Percentiles rank a stretch among this genome's conserved stretches.
phyloP scores from a whole-genome alignment of 345 rosid genomes.

The Pistacia atlantica region DNA sequence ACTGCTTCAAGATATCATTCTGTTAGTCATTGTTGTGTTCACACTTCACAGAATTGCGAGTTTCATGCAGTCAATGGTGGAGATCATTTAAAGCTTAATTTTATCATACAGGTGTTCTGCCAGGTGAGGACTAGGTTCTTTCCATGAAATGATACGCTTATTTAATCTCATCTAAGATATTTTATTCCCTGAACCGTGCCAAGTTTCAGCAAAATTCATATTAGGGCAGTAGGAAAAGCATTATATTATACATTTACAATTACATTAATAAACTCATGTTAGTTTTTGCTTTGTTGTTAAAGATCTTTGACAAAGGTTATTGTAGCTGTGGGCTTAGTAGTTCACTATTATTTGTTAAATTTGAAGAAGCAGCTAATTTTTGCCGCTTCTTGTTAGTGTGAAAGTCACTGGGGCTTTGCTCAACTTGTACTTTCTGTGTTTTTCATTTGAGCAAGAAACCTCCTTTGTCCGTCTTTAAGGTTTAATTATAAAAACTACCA shows the following conservation, averaged over 20 bases:
- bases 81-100: conserved; percentile 21
- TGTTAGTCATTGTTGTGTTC: conserved; percentile 12
- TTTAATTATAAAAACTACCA: background rate
- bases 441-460: background rate
- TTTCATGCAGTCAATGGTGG: conserved; percentile 30
- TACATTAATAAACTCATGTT: background rate
- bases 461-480: background rate
- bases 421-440: background rate
- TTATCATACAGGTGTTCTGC: conserved; percentile 2
- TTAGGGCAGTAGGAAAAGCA: background rate
- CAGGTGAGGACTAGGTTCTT: conserved; percentile 19
- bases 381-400: background rate
- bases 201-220: background rate
- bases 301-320: background rate
- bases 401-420: background rate
- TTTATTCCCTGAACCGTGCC: background rate
- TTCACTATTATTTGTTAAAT: no score
- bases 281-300: background rate
- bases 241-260: background rate
- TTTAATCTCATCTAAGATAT: background rate
- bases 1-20: background rate
- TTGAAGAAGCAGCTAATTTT: background rate
- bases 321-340: no score
- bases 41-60: conserved; percentile 39
- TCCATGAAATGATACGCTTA: background rate